A percentile compares a stretch with the other conserved stretches of the same genome.
Conservation (phyloP, 306 rosid genomes). For the Fagus sylvatica region DNA sequence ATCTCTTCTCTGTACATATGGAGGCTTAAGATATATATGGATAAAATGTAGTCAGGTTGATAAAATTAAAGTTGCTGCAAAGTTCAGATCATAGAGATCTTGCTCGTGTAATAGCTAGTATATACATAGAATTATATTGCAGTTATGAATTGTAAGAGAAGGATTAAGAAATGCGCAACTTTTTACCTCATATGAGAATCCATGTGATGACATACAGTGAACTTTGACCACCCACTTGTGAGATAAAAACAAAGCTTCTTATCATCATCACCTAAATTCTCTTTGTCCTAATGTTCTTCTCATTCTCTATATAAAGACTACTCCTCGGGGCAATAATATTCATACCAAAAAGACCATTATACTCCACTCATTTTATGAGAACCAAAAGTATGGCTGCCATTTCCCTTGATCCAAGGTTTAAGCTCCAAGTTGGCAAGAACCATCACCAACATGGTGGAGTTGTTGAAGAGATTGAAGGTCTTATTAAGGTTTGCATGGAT, state of each 20-base stretch:
- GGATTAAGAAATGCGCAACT: conserved; percentile 2
- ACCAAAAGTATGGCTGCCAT: conserved; percentile 55
- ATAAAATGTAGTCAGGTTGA: neutral
- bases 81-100: neutral
- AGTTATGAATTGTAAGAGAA: neutral
- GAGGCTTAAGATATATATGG: neutral
- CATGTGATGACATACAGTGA: conserved; percentile 24
- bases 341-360: conserved; percentile 30
- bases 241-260: conserved; percentile 14
- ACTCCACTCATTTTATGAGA: conserved; percentile 15
- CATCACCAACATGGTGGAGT: conserved; percentile 39
- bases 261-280: conserved; percentile 13
- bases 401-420: conserved; percentile 47
- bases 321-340: conserved; percentile 19
- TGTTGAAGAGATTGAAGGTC: conserved; percentile 72
- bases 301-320: conserved; percentile 51
- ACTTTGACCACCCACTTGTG: conserved; percentile 24
- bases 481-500: conserved; percentile 59
- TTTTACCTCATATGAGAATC: conserved; percentile 33
- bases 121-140: neutral
- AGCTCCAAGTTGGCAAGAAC: conserved; percentile 31
- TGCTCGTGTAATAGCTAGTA: neutral
- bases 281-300: conserved; percentile 6
- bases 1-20: neutral
- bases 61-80: neutral